Percentiles rank a stretch among this genome's conserved stretches.
phyloP scores from a whole-genome alignment of 768 basidiomycete genomes.

The Astraeus odoratus region DNA sequence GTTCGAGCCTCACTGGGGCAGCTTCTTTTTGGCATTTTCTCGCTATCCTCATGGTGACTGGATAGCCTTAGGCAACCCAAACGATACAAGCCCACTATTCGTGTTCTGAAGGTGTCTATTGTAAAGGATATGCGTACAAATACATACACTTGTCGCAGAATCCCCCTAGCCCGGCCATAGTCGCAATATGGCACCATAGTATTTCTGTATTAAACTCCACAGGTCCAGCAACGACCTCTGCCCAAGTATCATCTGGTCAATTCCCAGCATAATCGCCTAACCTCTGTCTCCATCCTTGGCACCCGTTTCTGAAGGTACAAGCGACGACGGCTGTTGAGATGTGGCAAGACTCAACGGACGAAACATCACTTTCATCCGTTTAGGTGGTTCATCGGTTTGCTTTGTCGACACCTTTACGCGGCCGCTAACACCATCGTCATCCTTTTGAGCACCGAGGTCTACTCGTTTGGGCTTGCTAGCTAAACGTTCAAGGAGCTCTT shows the following conservation, averaged over 20 bases:
- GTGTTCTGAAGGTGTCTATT: not conserved
- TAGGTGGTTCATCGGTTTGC: conserved; percentile 39
- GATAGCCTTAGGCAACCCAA: not conserved
- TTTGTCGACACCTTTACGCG: conserved; percentile 20
- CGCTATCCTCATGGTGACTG: too few species aligned
- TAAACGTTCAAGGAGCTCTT: conserved; percentile 57
- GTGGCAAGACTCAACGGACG: conserved; percentile 29
- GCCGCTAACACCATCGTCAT: conserved; percentile 17
- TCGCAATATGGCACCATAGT: not conserved
- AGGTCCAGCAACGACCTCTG: conserved; percentile 1
- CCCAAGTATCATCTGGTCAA: too few species aligned
- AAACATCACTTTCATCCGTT: conserved; percentile 73
- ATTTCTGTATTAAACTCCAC: not conserved
- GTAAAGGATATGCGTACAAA: not conserved
- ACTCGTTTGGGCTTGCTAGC: conserved; percentile 50
- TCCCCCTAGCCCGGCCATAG: not conserved
- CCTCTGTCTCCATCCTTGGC: conserved; percentile 74
- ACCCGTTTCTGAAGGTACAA: conserved; percentile 53
- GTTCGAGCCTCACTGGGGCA: conserved; percentile 50
- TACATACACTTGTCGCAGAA: not conserved
- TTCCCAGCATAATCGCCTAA: conserved; percentile 24
- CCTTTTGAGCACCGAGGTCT: conserved; percentile 44
- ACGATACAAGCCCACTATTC: not conserved
- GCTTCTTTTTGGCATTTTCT: conserved; percentile 12
- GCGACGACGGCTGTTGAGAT: conserved; percentile 30